Evolutionary conservation across 306 rosid genomes (phyloP), one percentile per base, ranked within the genome.

Genomic region (Luffa acutangula): DNA sequence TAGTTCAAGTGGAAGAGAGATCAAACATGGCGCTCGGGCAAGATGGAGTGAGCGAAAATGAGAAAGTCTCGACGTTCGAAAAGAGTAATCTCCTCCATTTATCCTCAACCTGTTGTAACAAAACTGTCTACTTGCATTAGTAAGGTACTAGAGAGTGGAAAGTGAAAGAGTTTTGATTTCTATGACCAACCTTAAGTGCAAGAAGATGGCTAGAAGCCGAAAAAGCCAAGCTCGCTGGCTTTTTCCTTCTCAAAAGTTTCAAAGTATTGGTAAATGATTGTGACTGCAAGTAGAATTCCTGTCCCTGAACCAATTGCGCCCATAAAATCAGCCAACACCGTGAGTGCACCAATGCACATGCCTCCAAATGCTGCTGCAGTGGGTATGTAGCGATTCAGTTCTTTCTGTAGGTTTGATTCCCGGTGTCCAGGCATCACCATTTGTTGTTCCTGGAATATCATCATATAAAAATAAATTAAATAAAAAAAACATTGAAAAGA

Each of bases 361-460:
- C 98, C 98, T 81, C 97, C 97, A 11, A 93, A 92, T 46, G 97
- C 97, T 4, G 98, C 97, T 0, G 98, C 98, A 0, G 98, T 93
- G 67, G 98, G 97, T 31, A 93, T 93, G 86, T 93, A 92, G 67
- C 96, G 89, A 85, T 93, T 90, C 75, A 92, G 85, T 82, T 93
- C 96, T 76, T 88, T 93, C 87, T 93, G 97, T 80, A 93, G 82
- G 86, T 93, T 93, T 12, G 97, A 92, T 79, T 92, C 97, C 25
- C 97, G 89, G 78, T 93, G 98, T 56, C 96, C 97, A 13, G 97
- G 98, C 94, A 93, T 92, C 75, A 92, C 97, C 97, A 93, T 93
- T 90, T 90, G 97, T 91, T 93, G 98, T 79, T 93, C 98, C 98
- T 93, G 93, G 13, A 66, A 69, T 46, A 69, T 46, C 77, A 57